Percentiles rank a stretch among this genome's conserved stretches.
These are phyloP conservation scores for Podila clonocystis DNA, from an alignment of 192 early-diverging fungal species.

Conservation along the genomic window DNA sequence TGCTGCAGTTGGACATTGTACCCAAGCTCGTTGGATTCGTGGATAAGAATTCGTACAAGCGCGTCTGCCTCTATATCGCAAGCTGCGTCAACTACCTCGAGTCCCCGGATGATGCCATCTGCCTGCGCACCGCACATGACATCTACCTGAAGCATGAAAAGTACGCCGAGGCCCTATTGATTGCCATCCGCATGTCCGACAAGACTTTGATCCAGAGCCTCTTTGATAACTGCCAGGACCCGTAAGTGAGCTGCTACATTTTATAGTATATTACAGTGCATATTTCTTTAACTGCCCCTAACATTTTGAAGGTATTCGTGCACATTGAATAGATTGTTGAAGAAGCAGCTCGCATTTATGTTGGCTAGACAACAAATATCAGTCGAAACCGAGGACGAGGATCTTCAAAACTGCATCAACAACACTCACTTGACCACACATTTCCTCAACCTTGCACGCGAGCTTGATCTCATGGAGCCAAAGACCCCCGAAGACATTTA, in stretches of 20 bases:
- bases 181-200: constrained; percentile 89
- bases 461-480: constrained; percentile 94
- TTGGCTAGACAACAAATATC: constrained; percentile 89
- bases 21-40: constrained; percentile 85
- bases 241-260: constrained; percentile 55
- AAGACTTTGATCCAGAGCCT: constrained; percentile 87
- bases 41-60: constrained; percentile 91
- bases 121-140: constrained; percentile 85
- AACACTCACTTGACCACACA: constrained; percentile 89
- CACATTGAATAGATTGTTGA: constrained; percentile 66
- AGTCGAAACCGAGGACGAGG: constrained; percentile 85
- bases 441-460: constrained; percentile 89
- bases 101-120: constrained; percentile 87
- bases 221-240: constrained; percentile 80
- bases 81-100: constrained; percentile 93
- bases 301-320: background rate
- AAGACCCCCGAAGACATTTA: constrained; percentile 99
- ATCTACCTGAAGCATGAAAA: constrained; percentile 90
- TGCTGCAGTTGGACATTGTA: constrained; percentile 89
- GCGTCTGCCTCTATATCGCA: constrained; percentile 96
- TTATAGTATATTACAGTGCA: too few species aligned
- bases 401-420: constrained; percentile 88
- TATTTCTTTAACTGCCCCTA: too few species aligned
- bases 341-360: constrained; percentile 97
- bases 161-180: constrained; percentile 83